Conservation (phyloP, 2,329 filamentous ascomycete species). For the Trichophyton rubrum region DNA sequence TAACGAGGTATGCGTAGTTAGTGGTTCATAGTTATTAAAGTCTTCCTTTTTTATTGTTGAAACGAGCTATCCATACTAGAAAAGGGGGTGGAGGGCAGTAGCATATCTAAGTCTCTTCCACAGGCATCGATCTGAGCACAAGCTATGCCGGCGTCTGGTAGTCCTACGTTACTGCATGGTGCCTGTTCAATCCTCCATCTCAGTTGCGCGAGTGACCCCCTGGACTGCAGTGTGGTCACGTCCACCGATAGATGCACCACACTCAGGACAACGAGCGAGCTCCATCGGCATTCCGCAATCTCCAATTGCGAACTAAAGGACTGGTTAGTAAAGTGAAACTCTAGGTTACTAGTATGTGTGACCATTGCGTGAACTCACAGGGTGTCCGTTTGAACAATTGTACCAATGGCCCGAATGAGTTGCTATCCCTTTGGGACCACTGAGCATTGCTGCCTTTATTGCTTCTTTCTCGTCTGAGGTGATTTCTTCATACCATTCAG, state of each 20-base stretch:
- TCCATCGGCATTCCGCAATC: slow-evolving; percentile 58
- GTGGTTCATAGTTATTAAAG: no score
- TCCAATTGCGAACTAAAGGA: slow-evolving; percentile 43
- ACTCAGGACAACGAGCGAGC: slow-evolving; percentile 49
- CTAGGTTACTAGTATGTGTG: neutral
- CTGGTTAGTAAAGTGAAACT: neutral
- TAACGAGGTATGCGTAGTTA: no score
- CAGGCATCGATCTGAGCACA: no score
- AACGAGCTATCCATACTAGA: no score
- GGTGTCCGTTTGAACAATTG: slow-evolving; percentile 29
- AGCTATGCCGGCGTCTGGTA: no score
- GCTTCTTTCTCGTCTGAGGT: slow-evolving; percentile 40
- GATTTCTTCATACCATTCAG: slow-evolving; percentile 2
- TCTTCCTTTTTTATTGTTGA: no score
- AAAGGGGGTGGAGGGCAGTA: no score
- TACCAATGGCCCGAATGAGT: slow-evolving; percentile 28
- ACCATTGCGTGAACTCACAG: slow-evolving; percentile 3
- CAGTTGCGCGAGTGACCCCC: slow-evolving; percentile 34
- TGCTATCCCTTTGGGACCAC: slow-evolving; percentile 35
- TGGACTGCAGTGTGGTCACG: slow-evolving; percentile 35
- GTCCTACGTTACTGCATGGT: no score
- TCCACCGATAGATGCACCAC: slow-evolving; percentile 46
- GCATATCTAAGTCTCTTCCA: no score
- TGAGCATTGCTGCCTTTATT: slow-evolving; percentile 41
- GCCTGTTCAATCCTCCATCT: slow-evolving; percentile 4